Evolutionary conservation across 495 filamentous ascomycete species (phyloP), one percentile per base, ranked within the genome.

Genomic region (Daldinia loculata): DNA sequence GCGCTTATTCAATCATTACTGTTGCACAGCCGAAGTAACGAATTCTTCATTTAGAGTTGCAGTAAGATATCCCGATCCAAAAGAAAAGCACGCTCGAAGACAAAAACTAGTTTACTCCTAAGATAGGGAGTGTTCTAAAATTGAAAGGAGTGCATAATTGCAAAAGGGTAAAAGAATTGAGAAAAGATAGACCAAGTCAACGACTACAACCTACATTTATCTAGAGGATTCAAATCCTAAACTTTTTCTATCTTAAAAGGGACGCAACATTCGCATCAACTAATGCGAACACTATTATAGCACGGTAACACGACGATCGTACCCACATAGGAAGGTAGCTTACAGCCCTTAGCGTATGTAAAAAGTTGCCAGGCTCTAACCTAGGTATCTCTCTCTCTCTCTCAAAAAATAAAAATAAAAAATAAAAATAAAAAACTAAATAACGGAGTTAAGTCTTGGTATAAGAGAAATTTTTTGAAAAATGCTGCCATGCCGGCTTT

Each of bases 241-340:
- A 56, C 26, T 36, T 19, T 14, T 39, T 61, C 27, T 24, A 41
- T 61, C 36, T 34, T 19, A n/a, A 27, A 50, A 43, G 26, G n/a
- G 29, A n/a, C 53, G 6, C 39, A 19, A 51, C 24, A 58, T 56
- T 55, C 19, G 60, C 51, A 32, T 22, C 48, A 39, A 22, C 27
- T 15, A 41, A 17, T 34, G 36, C 26, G 36, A 41, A 12, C n/a
- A 39, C 43, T 30, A 39, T 48, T 48, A 68, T 61, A 53, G 12
- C 38, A 61, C 41, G 52, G 22, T 41, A 29, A 11, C 2, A 14
- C 48, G 68, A 63, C 30, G 57, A 71, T 71, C 68, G 34, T 45
- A 52, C 62, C 53, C 32, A 34, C 63, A 50, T 50, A 66, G 58
- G 68, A 43, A 71, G 63, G 62, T 71, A 50, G 32, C 22, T 32